Evolutionary conservation across 2,329 filamentous ascomycete genomes (phyloP).

Genomic region (Zopfia rhizophila): DNA sequence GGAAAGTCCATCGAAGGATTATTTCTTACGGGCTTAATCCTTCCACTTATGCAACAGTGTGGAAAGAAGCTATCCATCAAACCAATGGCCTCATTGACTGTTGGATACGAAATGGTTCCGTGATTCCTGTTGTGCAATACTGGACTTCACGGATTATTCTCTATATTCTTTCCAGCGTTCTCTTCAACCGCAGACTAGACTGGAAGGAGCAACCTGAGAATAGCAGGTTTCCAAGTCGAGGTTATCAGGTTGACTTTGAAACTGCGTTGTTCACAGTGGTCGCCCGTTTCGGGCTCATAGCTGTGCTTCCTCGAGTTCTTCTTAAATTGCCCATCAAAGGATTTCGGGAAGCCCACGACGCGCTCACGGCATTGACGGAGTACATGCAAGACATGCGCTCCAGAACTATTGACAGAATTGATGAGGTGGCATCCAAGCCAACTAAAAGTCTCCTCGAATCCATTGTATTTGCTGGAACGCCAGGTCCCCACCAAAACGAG

Average conservation of each 20-base stretch:
- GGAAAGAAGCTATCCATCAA: slow-evolving; percentile 19
- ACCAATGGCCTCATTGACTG: slow-evolving; percentile 10
- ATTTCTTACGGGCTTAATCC: slow-evolving; percentile 13
- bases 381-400: slow-evolving; percentile 15
- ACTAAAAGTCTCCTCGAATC: slow-evolving; percentile 18
- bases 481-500: no score
- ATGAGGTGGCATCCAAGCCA: slow-evolving; percentile 7
- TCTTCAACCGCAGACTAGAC: slow-evolving; percentile 15
- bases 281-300: no score
- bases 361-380: slow-evolving; percentile 12
- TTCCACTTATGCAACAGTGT: slow-evolving; percentile 12
- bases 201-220: slow-evolving; percentile 12
- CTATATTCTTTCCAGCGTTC: slow-evolving; percentile 18
- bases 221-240: neutral
- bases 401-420: slow-evolving; percentile 24
- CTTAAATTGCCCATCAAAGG: slow-evolving; percentile 12
- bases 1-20: slow-evolving; percentile 17
- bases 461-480: slow-evolving; percentile 15
- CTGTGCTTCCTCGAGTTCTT: no score
- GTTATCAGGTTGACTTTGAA: slow-evolving; percentile 5
- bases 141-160: slow-evolving; percentile 19
- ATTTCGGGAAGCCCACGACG: slow-evolving; percentile 11
- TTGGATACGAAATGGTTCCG: slow-evolving; percentile 4
- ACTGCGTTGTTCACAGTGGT: neutral
- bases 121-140: slow-evolving; percentile 7